These are phyloP conservation scores for Ophiobolus disseminans DNA, from an alignment of 2,329 filamentous ascomycete genomes.

Conservation along the genomic window DNA sequence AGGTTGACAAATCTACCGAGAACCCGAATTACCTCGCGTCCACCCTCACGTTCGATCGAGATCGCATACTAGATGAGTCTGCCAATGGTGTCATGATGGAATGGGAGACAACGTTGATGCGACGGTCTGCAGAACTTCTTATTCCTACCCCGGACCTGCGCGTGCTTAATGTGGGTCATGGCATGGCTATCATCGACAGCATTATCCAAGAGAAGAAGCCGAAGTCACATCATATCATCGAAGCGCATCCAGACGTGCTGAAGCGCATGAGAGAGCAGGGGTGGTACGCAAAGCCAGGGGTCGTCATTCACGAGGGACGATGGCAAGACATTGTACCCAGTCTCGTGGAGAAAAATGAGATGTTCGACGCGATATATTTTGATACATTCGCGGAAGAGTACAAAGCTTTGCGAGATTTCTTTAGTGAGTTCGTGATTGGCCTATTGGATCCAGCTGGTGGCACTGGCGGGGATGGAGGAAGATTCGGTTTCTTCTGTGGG, in stretches of 20 bases:
- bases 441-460: constrained; percentile 68
- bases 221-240: constrained; percentile 58
- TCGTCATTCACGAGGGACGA: constrained; percentile 56
- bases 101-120: constrained; percentile 61
- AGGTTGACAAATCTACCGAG: constrained; percentile 46
- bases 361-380: constrained; percentile 76
- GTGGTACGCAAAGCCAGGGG: constrained; percentile 58
- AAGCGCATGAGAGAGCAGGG: constrained; percentile 55
- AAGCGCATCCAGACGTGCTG: constrained; percentile 59
- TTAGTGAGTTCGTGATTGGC: constrained; percentile 83
- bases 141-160: constrained; percentile 49
- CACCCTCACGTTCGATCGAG: constrained; percentile 56
- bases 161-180: constrained; percentile 59
- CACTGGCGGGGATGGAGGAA: constrained; percentile 53
- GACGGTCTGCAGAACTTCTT: constrained; percentile 53
- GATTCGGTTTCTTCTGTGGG: constrained; percentile 72
- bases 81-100: constrained; percentile 63
- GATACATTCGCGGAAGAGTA: constrained; percentile 98
- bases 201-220: constrained; percentile 56
- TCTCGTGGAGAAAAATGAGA: constrained; percentile 51
- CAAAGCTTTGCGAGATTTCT: constrained; percentile 81
- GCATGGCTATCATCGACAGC: constrained; percentile 60
- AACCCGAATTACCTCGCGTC: constrained; percentile 59
- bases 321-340: constrained; percentile 59
- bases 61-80: constrained; percentile 56